Evolutionary conservation across 1,139 yeast species (phyloP).

Genomic region (Taiozyma sp.): DNA sequence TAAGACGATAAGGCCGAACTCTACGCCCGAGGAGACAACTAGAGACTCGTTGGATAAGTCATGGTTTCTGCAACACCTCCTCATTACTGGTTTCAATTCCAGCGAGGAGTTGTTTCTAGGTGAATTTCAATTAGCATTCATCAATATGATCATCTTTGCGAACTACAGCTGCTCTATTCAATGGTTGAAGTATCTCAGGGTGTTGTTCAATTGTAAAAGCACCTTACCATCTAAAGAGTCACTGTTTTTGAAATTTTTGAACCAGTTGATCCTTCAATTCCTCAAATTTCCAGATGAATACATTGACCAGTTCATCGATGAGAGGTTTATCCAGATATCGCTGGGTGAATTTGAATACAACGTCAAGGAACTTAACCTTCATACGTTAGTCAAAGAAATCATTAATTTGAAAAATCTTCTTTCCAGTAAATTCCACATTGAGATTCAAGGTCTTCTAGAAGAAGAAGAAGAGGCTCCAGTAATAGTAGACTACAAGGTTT

Average conservation of each 20-base stretch:
- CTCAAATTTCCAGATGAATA: constrained; percentile 34
- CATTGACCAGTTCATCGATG: constrained; percentile 26
- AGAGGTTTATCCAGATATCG: constrained; percentile 11
- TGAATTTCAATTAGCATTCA: constrained; percentile 35
- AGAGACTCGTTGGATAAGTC: constrained; percentile 38
- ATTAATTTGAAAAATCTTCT: constrained; percentile 14
- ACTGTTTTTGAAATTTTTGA: constrained; percentile 24
- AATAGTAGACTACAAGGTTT: constrained; percentile 10
- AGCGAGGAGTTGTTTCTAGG: constrained; percentile 27
- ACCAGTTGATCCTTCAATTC: constrained; percentile 27
- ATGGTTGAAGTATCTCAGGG: constrained; percentile 36
- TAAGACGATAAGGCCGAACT: constrained; percentile 30
- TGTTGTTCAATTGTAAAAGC: constrained; percentile 28
- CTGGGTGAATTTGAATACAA: constrained; percentile 20
- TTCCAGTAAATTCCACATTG: constrained; percentile 10
- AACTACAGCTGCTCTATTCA: constrained; percentile 41
- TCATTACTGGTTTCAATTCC: constrained; percentile 21
- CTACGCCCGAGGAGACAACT: constrained; percentile 29
- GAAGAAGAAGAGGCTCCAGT: constrained; percentile 23
- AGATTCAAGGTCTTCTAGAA: constrained; percentile 13
- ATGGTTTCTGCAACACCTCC: constrained; percentile 33
- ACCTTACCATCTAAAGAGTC: constrained; percentile 9
- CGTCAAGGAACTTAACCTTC: constrained; percentile 12
- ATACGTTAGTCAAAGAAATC: constrained; percentile 11
- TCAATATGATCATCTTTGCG: constrained; percentile 34